Evolutionary conservation across 2,329 filamentous ascomycete genomes (phyloP), one percentile per base, ranked within the genome.

Genomic region (Geosmithia putterillii): DNA sequence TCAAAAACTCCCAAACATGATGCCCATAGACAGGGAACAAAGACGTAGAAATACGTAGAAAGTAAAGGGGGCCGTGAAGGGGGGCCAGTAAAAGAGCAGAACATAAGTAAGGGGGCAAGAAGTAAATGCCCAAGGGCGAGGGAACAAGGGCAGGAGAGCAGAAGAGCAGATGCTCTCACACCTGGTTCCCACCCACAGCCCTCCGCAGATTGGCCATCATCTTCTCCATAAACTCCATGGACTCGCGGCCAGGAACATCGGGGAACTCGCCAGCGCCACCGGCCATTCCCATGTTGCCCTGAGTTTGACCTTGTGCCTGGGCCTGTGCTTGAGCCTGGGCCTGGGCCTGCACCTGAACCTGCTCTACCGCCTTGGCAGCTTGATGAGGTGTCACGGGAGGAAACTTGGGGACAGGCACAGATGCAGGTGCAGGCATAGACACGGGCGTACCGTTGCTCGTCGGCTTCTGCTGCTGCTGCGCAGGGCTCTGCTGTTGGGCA

Each of bases 161-260:
- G 3, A 40, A 3, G 20, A 10, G 20, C 12, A 15, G 8, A 18
- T n/a, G n/a, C 17, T 38, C 7, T 23, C n/a, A 23, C 8, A 9
- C n/a, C 18, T 41, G 17, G 17, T 32, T 9, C 2, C 21, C 20
- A 6, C 19, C 22, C 12, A 34, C 40, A 18, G 45, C 65, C 41
- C 65, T 61, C 37, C 65, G 64, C 14, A 76, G 57, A 48, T 74
- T 73, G 38, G 56, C 53, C 63, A 76, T 67, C 62, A 76, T 69
- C 47, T 65, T 65, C 52, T 74, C 70, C 38, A 76, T 64, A 36
- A 75, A 60, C 21, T 66, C 58, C 58, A 66, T 64, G n/a, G 65
- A 67, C 50, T 67, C 67, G 41, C 57, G 52, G 10, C 60, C 62
- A 8, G 67, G 62, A 19, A 66, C 63, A 43, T 69, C 65, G 2